Percentiles rank a stretch among this genome's conserved stretches.
Evolutionary conservation across 495 filamentous ascomycete species (phyloP).

Genomic region (Aspergillus kassunensis): DNA sequence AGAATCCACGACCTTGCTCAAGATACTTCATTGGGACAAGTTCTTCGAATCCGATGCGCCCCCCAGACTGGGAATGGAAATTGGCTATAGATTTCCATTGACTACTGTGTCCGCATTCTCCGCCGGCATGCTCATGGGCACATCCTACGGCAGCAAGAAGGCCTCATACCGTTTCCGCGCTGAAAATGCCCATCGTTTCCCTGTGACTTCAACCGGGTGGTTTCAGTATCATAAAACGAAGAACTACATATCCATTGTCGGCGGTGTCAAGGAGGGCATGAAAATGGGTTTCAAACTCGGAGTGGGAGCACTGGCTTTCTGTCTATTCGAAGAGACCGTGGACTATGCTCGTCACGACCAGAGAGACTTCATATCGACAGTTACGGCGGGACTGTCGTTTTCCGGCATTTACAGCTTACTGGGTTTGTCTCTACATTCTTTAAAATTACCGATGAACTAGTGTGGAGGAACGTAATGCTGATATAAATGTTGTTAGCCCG

Average conservation of each 20-base stretch:
- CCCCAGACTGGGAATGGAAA: constrained; percentile 62
- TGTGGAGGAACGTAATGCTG: constrained; percentile 15
- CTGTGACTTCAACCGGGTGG: constrained; percentile 77
- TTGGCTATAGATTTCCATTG: constrained; percentile 59
- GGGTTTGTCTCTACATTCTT: constrained; percentile 51
- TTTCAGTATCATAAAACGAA: constrained; percentile 97
- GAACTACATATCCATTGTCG: constrained; percentile 77
- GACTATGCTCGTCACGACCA: constrained; percentile 65
- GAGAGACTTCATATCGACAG: constrained; percentile 69
- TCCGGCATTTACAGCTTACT: constrained; percentile 83
- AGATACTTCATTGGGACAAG: constrained; percentile 38
- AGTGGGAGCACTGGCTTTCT: constrained; percentile 65
- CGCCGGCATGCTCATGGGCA: constrained; percentile 65
- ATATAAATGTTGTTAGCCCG: constrained; percentile 52
- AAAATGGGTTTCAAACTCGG: constrained; percentile 69
- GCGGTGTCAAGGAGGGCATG: constrained; percentile 70
- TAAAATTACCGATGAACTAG: background rate
- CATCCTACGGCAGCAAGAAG: constrained; percentile 65
- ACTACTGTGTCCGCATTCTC: constrained; percentile 55
- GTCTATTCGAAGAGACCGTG: constrained; percentile 73
- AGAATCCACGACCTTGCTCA: constrained; percentile 23
- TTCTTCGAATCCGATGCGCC: constrained; percentile 41
- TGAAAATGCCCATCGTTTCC: constrained; percentile 90
- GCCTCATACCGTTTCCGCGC: constrained; percentile 82
- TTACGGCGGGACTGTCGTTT: constrained; percentile 73